Evolutionary conservation across 345 rosid genomes (phyloP).

Genomic region (Citrus cavaleriei): DNA sequence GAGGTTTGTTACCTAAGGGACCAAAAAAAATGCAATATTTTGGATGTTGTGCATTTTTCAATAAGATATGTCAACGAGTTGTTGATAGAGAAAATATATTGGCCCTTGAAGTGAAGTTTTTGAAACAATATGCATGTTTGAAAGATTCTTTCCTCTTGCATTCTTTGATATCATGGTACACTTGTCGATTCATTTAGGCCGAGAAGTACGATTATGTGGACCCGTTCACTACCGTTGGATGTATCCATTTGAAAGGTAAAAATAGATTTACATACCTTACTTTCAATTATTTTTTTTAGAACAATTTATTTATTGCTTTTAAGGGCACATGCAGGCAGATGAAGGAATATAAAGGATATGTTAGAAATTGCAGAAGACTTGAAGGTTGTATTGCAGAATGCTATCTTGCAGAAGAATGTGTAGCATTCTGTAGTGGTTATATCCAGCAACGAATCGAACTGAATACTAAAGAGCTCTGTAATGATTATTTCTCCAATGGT

Average conservation of each 20-base stretch:
- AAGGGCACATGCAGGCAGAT: background rate
- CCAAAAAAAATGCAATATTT: background rate
- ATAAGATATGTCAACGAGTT: background rate
- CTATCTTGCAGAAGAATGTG: background rate
- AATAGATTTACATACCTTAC: too few species aligned
- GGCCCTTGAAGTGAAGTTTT: too few species aligned
- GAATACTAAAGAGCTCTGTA: background rate
- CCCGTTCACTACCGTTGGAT: background rate
- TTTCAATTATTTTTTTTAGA: too few species aligned
- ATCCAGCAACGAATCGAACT: background rate
- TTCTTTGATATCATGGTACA: too few species aligned
- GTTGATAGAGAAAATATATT: background rate
- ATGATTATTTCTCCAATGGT: background rate
- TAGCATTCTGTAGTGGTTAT: background rate
- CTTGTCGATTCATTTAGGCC: too few species aligned
- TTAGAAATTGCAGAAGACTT: background rate
- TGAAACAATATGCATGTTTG: too few species aligned
- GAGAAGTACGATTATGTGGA: background rate
- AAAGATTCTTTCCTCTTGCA: too few species aligned
- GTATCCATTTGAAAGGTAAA: slow-evolving; percentile 8
- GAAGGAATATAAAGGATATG: background rate
- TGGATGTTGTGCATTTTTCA: background rate
- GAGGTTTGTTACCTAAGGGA: background rate
- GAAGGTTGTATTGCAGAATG: background rate
- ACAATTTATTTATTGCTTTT: background rate